Conservation (phyloP, 1,284 basidiomycete genomes). For the Ceratobasidium sp. region DNA sequence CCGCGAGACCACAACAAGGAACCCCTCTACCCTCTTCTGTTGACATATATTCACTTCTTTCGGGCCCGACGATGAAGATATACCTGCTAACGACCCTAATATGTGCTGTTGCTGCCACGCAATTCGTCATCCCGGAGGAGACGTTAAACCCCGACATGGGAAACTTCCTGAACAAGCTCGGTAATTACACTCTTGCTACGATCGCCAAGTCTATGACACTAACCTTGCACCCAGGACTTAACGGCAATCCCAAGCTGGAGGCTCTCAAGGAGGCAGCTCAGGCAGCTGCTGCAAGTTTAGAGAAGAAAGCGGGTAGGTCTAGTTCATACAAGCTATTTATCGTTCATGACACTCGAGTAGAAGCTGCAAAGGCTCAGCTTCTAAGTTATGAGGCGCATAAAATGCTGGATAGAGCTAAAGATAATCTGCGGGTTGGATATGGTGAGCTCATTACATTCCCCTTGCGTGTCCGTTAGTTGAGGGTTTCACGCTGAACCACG, state of each 20-base stretch:
- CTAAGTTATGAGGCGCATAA: neutral
- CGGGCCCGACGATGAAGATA: neutral
- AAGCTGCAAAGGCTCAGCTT: neutral
- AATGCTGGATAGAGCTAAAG: slow-evolving; percentile 16
- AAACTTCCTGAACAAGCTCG: slow-evolving; percentile 3
- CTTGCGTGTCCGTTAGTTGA: neutral
- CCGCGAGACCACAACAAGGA: neutral
- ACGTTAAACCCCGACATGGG: neutral
- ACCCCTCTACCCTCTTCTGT: neutral
- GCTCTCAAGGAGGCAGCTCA: slow-evolving; percentile 22
- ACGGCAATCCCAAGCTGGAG: neutral
- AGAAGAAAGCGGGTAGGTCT: slow-evolving; percentile 12
- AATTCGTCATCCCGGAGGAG: neutral
- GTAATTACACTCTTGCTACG: neutral
- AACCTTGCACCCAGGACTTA: slow-evolving; percentile 4
- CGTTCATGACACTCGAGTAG: neutral
- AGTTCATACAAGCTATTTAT: neutral
- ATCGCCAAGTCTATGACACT: neutral
- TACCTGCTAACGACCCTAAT: neutral
- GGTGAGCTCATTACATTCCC: neutral
- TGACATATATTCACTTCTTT: neutral
- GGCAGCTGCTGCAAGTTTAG: slow-evolving; percentile 7
- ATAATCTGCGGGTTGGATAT: slow-evolving; percentile 13
- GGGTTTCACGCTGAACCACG: neutral
- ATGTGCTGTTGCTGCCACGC: neutral